Conservation (phyloP, 495 filamentous ascomycete genomes). For the Neurospora tetraspora region DNA sequence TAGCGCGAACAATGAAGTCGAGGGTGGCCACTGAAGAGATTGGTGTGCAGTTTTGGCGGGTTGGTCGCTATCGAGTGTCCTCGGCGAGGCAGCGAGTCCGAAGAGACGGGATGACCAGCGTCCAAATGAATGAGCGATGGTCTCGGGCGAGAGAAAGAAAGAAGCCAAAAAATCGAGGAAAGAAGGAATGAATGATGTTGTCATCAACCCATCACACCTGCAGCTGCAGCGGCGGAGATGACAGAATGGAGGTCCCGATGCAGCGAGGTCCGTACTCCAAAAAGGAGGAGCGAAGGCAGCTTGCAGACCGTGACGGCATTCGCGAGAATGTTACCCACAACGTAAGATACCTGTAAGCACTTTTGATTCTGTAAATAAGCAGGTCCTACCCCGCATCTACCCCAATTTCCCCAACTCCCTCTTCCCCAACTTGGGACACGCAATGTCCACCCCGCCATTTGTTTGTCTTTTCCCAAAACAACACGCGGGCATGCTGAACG, state of each 20-base stretch:
- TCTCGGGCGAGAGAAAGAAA: too few species aligned
- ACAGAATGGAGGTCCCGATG: too few species aligned
- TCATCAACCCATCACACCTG: too few species aligned
- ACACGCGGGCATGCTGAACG: neutral
- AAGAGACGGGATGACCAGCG: too few species aligned
- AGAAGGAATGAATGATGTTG: too few species aligned
- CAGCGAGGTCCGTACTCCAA: too few species aligned
- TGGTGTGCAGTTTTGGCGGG: neutral
- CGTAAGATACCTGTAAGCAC: neutral
- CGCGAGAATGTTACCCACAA: neutral
- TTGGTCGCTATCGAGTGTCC: neutral
- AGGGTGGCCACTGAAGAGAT: neutral
- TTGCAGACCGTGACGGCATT: neutral
- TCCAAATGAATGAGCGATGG: too few species aligned
- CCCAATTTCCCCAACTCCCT: neutral
- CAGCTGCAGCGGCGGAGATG: too few species aligned
- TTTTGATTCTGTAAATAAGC: neutral
- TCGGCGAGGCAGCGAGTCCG: neutral
- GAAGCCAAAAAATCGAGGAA: too few species aligned
- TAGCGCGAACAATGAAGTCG: neutral
- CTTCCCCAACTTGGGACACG: neutral
- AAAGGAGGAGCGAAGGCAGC: neutral
- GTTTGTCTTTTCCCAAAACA: neutral
- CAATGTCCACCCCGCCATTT: neutral
- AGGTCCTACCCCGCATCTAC: neutral